These are phyloP conservation scores for Xanthoceras sorbifolium DNA, from an alignment of 345 rosid genomes.

Conservation along the genomic window DNA sequence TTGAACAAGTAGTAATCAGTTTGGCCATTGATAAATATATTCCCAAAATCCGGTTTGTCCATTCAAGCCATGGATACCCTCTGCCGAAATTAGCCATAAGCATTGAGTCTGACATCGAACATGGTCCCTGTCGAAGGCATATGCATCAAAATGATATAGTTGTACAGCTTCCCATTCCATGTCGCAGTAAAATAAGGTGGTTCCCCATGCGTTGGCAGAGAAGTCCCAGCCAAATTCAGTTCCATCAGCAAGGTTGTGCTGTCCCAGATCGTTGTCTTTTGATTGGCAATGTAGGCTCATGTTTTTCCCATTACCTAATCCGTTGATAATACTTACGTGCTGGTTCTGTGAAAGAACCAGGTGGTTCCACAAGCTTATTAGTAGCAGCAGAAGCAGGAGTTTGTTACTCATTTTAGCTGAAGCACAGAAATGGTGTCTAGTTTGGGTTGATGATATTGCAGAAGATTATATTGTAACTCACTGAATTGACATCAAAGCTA, in stretches of 20 bases:
- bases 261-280: conserved; percentile 53
- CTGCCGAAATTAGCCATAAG: conserved; percentile 43
- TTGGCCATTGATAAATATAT: conserved; percentile 46
- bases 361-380: conserved; percentile 20
- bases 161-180: conserved; percentile 40
- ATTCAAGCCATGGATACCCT: conserved; percentile 48
- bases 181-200: conserved; percentile 51
- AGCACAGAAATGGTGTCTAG: neutral
- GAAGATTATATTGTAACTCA: too few species aligned
- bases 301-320: conserved; percentile 44
- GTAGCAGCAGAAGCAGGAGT: conserved; percentile 18
- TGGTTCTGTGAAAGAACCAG: conserved; percentile 25
- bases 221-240: conserved; percentile 55
- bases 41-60: conserved; percentile 56
- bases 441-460: too few species aligned
- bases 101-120: conserved; percentile 38
- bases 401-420: neutral
- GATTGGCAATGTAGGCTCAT: conserved; percentile 60
- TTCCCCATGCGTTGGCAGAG: conserved; percentile 35
- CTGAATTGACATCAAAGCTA: too few species aligned
- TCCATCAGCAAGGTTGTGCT: conserved; percentile 43
- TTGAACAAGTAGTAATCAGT: neutral
- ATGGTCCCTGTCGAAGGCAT: conserved; percentile 35
- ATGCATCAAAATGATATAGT: conserved; percentile 45
- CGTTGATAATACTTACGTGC: conserved; percentile 45